Conservation (phyloP, 192 early-diverging fungal species). For the Lobosporangium transversale region DNA sequence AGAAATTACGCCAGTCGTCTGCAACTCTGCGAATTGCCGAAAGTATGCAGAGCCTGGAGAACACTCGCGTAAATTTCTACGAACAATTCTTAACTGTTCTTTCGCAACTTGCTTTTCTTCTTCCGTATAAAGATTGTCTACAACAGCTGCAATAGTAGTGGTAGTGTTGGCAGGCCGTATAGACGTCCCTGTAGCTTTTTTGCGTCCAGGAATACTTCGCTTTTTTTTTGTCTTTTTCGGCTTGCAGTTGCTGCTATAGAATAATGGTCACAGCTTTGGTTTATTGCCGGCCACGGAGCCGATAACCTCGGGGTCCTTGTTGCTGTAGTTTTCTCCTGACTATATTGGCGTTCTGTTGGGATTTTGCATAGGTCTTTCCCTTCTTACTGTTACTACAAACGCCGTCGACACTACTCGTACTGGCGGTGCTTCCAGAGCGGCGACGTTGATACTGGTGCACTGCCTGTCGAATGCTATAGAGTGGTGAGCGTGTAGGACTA, state of each 20-base stretch:
- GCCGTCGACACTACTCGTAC: neutral
- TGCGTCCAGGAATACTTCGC: no score
- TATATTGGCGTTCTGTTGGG: no score
- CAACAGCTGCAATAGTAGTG: neutral
- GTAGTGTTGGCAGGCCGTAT: no score
- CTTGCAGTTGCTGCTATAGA: no score
- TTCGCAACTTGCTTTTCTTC: slow-evolving; percentile 16
- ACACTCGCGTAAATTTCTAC: slow-evolving; percentile 13
- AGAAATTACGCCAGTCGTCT: slow-evolving; percentile 39
- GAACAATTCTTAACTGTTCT: slow-evolving; percentile 31
- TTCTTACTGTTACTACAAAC: neutral
- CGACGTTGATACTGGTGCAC: neutral
- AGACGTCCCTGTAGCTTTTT: no score
- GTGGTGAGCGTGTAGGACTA: no score
- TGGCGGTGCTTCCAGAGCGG: neutral
- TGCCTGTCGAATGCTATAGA: neutral
- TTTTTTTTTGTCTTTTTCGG: no score
- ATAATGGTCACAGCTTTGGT: no score
- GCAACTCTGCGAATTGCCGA: slow-evolving; percentile 14
- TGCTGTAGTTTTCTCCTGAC: no score
- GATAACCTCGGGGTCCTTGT: no score
- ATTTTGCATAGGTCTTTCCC: no score
- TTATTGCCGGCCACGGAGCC: no score
- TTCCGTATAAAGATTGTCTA: neutral
- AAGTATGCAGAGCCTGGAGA: slow-evolving; percentile 29